Percentiles rank a stretch among this genome's conserved stretches.
Conservation (phyloP, 345 rosid genomes). For the Euphorbia lathyris region DNA sequence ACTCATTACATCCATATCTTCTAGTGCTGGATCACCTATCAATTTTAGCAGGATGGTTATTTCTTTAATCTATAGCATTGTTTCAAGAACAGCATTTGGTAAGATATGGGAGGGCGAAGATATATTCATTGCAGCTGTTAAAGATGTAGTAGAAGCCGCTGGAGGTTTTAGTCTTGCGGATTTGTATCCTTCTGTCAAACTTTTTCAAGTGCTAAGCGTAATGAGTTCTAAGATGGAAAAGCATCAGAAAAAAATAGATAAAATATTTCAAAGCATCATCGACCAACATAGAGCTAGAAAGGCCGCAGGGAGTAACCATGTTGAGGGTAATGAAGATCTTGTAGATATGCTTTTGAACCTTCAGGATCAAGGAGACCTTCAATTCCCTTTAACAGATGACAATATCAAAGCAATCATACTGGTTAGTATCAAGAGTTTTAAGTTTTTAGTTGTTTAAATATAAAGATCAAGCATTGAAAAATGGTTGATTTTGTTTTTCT, state of each 20-base stretch:
- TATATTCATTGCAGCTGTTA: neutral
- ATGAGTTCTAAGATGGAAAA: neutral
- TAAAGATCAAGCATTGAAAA: too few relatives aligned
- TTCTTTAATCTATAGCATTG: neutral
- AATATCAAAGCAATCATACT: neutral
- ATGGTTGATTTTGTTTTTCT: too few relatives aligned
- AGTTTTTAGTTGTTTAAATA: too few relatives aligned
- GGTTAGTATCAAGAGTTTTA: neutral
- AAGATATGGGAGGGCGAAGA: constrained; percentile 9
- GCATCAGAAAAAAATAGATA: neutral
- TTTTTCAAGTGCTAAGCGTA: neutral
- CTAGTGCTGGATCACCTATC: neutral
- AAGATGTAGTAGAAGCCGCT: neutral
- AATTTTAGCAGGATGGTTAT: neutral
- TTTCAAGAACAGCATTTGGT: neutral
- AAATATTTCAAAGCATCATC: neutral
- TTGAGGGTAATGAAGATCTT: neutral
- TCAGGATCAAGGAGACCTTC: neutral
- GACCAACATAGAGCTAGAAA: constrained; percentile 1
- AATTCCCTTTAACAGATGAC: constrained; percentile 2
- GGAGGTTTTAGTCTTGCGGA: constrained; percentile 5
- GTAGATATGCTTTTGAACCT: neutral
- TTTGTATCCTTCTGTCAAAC: constrained; percentile 1
- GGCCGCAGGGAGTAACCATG: neutral
- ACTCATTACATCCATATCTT: neutral